A percentile compares a stretch with the other conserved stretches of the same genome.
phyloP scores from a whole-genome alignment of 306 rosid genomes.

The Cotoneaster glaucophyllus region DNA sequence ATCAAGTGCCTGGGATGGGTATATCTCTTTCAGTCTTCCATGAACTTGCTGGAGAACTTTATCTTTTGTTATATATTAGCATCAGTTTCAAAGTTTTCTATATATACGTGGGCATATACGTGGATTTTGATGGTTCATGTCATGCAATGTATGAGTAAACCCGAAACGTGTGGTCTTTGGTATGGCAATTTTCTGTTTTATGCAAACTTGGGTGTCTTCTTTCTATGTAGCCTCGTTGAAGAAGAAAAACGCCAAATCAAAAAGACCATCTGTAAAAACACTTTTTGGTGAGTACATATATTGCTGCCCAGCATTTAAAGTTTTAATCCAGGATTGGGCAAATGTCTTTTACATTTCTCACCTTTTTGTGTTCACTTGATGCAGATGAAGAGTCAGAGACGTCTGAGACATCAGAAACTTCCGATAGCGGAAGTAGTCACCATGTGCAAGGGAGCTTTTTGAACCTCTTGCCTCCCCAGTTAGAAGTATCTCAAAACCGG shows the following conservation, averaged over 20 bases:
- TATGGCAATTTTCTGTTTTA: neutral
- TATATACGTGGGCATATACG: neutral
- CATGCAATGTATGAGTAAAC: neutral
- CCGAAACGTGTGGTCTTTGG: neutral
- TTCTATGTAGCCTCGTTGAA: constrained; percentile 71
- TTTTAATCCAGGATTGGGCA: neutral
- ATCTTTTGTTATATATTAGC: neutral
- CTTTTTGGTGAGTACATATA: constrained; percentile 64
- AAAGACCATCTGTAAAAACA: constrained; percentile 76
- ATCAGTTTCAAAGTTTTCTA: neutral
- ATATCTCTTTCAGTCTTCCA: constrained; percentile 19
- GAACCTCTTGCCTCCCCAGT: constrained; percentile 60
- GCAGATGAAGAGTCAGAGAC: constrained; percentile 54
- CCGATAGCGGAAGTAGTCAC: constrained; percentile 23
- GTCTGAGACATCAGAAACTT: constrained; percentile 41
- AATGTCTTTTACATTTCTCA: constrained; percentile 9
- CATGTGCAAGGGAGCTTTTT: constrained; percentile 68
- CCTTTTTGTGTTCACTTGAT: constrained; percentile 15
- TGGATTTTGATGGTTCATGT: neutral
- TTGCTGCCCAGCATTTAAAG: neutral
- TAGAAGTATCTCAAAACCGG: constrained; percentile 33
- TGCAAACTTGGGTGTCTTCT: constrained; percentile 13
- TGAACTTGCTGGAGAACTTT: neutral
- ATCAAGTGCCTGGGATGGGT: constrained; percentile 98
- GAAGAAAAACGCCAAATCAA: constrained; percentile 67